Conservation (phyloP, 177 flowering plant species). For the Vitis hybrid region DNA sequence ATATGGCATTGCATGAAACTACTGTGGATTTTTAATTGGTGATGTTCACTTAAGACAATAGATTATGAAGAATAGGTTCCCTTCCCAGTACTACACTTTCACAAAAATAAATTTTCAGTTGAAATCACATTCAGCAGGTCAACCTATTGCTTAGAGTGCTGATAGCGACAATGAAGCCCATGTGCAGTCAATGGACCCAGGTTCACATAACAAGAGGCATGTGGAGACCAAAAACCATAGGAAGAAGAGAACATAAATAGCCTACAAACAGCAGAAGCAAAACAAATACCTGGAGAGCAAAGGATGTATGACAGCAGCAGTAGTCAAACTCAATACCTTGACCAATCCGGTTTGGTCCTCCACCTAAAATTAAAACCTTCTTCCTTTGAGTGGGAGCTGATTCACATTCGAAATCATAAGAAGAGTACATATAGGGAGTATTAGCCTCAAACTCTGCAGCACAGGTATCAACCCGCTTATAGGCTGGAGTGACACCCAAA, state of each 20-base stretch:
- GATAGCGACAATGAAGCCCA: background rate
- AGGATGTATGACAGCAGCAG: slow-evolving; percentile 97
- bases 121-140: too few species aligned
- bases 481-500: slow-evolving; percentile 73
- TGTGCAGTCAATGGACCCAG: too few species aligned
- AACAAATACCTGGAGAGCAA: slow-evolving; percentile 83
- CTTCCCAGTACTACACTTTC: too few species aligned
- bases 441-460: slow-evolving; percentile 98
- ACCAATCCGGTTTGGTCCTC: slow-evolving; percentile 97
- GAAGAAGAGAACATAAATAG: background rate
- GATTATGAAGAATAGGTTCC: too few species aligned
- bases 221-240: background rate
- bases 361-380: slow-evolving; percentile 94
- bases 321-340: slow-evolving; percentile 99
- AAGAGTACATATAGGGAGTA: slow-evolving; percentile 97
- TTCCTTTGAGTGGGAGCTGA: slow-evolving; percentile 80
- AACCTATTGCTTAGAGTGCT: background rate
- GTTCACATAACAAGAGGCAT: background rate
- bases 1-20: too few species aligned
- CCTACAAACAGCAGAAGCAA: background rate
- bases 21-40: too few species aligned
- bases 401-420: slow-evolving; percentile 93
- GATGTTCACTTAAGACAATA: too few species aligned
- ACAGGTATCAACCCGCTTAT: slow-evolving; percentile 96
- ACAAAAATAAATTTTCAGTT: too few species aligned